phyloP scores from a whole-genome alignment of 2,329 filamentous ascomycete species.

The Trichothecium roseum region DNA sequence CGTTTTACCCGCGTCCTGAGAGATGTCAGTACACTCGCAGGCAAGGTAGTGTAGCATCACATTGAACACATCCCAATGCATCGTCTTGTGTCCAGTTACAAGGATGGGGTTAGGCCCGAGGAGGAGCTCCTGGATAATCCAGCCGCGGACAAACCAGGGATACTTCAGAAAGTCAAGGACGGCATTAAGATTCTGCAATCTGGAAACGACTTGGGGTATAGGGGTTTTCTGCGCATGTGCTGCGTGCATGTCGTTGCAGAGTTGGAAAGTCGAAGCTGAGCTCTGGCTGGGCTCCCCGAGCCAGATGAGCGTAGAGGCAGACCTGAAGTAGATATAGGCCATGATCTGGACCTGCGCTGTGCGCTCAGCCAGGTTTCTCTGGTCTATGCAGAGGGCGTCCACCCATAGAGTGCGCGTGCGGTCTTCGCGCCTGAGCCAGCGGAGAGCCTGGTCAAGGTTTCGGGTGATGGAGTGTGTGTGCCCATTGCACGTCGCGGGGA shows the following conservation, averaged over 20 bases:
- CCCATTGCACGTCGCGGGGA: background rate
- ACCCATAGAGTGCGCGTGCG: background rate
- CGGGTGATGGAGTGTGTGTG: background rate
- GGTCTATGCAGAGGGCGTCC: conserved; percentile 4
- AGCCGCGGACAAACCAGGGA: background rate
- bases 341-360: conserved; percentile 5
- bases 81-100: background rate
- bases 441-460: background rate
- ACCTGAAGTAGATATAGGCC: background rate
- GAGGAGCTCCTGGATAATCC: background rate
- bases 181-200: background rate
- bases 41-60: no score
- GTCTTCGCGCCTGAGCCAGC: background rate
- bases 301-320: background rate
- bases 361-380: conserved; percentile 2
- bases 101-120: background rate
- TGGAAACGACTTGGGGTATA: conserved; percentile 1
- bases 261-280: background rate
- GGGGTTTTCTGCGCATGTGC: background rate
- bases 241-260: background rate
- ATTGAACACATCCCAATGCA: no score
- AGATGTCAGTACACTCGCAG: no score
- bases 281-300: background rate
- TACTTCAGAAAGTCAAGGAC: background rate
- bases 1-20: no score